Evolutionary conservation across 2,329 filamentous ascomycete species (phyloP).

Genomic region (Pseudogymnoascus sp.): DNA sequence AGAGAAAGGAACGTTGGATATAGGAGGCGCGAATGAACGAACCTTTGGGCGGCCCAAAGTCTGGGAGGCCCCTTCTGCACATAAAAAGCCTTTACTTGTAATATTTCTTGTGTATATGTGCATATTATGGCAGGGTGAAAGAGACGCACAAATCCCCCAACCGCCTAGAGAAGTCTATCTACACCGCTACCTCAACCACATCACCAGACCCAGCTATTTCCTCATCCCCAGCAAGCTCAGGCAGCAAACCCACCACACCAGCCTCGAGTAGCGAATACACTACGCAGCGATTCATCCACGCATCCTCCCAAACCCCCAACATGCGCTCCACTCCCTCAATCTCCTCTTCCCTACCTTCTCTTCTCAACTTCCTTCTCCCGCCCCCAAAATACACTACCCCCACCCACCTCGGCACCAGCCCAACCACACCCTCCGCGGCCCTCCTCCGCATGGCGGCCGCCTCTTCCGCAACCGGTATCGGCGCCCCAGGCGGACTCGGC

Average conservation of each 20-base stretch:
- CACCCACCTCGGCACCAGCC: conserved; percentile 36
- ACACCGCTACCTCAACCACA: not conserved
- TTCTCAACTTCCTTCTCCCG: conserved; percentile 34
- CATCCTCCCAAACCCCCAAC: conserved; percentile 69
- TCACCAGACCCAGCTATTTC: conserved; percentile 66
- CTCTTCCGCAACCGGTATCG: conserved; percentile 46
- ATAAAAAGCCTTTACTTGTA: not conserved
- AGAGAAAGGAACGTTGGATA: not conserved
- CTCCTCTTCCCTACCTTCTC: conserved; percentile 24
- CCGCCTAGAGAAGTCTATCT: not conserved
- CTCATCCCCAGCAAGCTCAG: conserved; percentile 69
- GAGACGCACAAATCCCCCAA: not conserved
- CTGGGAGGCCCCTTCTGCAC: conserved; percentile 3
- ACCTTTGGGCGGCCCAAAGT: not conserved
- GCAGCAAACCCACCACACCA: conserved; percentile 72
- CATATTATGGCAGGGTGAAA: not conserved
- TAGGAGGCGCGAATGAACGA: not conserved
- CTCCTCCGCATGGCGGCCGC: conserved; percentile 55
- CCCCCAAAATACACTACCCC: conserved; percentile 31
- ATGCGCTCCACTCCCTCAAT: conserved; percentile 42
- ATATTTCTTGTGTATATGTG: not conserved
- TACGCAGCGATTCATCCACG: conserved; percentile 88
- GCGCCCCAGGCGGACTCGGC: conserved; percentile 57
- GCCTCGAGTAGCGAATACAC: conserved; percentile 77
- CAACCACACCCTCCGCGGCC: conserved; percentile 54